Evolutionary conservation across 2,329 filamentous ascomycete species (phyloP), one percentile per base, ranked within the genome.

Genomic region (Knufia petricola): DNA sequence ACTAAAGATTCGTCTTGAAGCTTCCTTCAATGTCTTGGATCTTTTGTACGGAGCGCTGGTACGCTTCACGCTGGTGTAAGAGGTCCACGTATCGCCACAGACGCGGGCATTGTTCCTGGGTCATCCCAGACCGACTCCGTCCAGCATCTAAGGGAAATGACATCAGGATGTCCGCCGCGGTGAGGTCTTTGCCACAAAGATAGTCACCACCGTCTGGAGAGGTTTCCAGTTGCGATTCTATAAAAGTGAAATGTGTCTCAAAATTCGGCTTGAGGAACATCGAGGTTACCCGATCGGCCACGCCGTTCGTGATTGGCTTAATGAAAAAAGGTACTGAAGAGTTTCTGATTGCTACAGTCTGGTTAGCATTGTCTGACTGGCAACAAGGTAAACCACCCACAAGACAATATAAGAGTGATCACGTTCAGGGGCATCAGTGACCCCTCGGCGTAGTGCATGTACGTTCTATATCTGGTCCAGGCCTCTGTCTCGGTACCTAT

Each of bases 361-460:
- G 15, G 53, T 58, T 15, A 53, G 46, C 34, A 26, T 15, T 40
- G 8, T 12, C 6, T 3, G 9, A 8, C 4, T 3, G 12, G 13
- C n/a, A 39, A n/a, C n/a, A 15, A 32, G 19, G 37, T 12, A n/a
- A 28, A 32, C 12, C 13, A 32, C 44, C 23, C 38, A 46, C 44
- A 37, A 6, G 36, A 15, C 30, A 50, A 23, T 3, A 49, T n/a
- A 4, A 43, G 13, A 4, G 32, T 38, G 15, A 38, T 30, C 21
- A 48, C 10, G 53, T 92, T 64, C 41, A 80, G 70, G 0, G 79
- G 76, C 82, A 94, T 92, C 52, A 95, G 67, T 52, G 78, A 86
- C 9, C 89, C 90, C 68, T 95, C 90, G 3, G 79, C 75, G 65
- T 89, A 95, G 63, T 95, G 84, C 73, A 95, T 78, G 56, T 79